phyloP scores from a whole-genome alignment of 768 basidiomycete genomes.

The Zangia roseola region DNA sequence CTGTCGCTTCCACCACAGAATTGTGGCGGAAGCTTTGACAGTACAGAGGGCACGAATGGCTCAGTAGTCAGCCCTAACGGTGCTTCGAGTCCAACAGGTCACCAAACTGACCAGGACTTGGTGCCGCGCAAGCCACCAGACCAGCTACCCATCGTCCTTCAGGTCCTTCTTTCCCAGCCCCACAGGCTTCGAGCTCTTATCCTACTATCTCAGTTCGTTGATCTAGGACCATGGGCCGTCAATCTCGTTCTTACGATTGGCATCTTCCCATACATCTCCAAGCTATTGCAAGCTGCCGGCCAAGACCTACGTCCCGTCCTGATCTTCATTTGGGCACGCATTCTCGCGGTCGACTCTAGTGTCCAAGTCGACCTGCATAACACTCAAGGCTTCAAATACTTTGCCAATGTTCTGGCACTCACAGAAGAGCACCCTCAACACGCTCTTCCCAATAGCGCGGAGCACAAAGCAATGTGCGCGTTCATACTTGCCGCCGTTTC shows the following conservation, averaged over 20 bases:
- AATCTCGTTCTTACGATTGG: conserved; percentile 94
- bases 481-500: conserved; percentile 91
- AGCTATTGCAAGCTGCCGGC: conserved; percentile 91
- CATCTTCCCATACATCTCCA: conserved; percentile 98
- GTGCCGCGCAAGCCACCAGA: conserved; percentile 92
- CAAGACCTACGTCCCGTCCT: conserved; percentile 95
- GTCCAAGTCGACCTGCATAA: conserved; percentile 90
- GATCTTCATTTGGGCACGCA: conserved; percentile 98
- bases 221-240: conserved; percentile 98
- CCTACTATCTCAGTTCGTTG: conserved; percentile 94
- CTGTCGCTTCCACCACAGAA: conserved; percentile 61
- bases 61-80: conserved; percentile 19
- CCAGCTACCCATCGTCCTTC: conserved; percentile 95
- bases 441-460: conserved; percentile 86
- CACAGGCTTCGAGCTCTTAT: conserved; percentile 95
- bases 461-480: conserved; percentile 98
- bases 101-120: conserved; percentile 39
- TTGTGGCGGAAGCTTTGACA: conserved; percentile 31
- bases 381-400: conserved; percentile 80
- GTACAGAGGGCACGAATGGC: conserved; percentile 16
- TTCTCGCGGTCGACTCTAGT: conserved; percentile 91
- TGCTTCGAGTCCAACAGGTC: not conserved
- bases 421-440: conserved; percentile 55
- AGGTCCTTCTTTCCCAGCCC: conserved; percentile 94
- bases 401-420: conserved; percentile 71